phyloP scores from a whole-genome alignment of 176 grass and related monocot species.

The Eremochloa ophiuroides region DNA sequence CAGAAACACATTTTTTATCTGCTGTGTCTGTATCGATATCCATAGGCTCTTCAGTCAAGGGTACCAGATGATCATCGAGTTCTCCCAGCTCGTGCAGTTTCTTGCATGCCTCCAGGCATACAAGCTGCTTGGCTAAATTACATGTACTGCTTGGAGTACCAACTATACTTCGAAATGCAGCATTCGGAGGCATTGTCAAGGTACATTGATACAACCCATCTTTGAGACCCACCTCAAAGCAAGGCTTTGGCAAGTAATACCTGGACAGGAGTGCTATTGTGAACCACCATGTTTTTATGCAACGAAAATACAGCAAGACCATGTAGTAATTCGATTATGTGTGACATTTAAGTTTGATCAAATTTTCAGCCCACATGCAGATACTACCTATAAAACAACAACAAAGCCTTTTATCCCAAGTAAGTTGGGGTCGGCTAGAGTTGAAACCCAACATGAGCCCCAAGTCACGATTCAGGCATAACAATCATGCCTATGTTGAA shows the following conservation, averaged over 20 bases:
- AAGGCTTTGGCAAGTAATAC: conserved; percentile 70
- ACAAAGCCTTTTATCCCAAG: no score
- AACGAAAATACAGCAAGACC: conserved; percentile 4
- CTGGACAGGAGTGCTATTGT: conserved; percentile 30
- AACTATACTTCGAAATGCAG: conserved; percentile 73
- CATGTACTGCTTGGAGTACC: conserved; percentile 62
- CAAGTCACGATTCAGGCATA: neutral
- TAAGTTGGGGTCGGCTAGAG: no score
- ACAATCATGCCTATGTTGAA: neutral
- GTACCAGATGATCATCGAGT: conserved; percentile 68
- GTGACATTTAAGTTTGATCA: conserved; percentile 8
- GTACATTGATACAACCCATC: conserved; percentile 59
- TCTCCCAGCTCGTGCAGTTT: conserved; percentile 76
- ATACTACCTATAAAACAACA: neutral
- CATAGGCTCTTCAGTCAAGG: conserved; percentile 46
- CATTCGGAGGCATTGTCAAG: conserved; percentile 69
- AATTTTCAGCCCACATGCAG: conserved; percentile 5
- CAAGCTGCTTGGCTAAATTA: conserved; percentile 77
- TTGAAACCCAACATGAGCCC: no score
- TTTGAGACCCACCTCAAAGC: conserved; percentile 34
- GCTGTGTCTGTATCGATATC: conserved; percentile 12
- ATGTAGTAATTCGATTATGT: neutral
- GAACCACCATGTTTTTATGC: neutral
- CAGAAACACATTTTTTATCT: conserved; percentile 38
- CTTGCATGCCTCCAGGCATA: conserved; percentile 87